A percentile compares a stretch with the other conserved stretches of the same genome.
phyloP scores from a whole-genome alignment of 148 eudicot species.

The Dysphania ambrosioides region DNA sequence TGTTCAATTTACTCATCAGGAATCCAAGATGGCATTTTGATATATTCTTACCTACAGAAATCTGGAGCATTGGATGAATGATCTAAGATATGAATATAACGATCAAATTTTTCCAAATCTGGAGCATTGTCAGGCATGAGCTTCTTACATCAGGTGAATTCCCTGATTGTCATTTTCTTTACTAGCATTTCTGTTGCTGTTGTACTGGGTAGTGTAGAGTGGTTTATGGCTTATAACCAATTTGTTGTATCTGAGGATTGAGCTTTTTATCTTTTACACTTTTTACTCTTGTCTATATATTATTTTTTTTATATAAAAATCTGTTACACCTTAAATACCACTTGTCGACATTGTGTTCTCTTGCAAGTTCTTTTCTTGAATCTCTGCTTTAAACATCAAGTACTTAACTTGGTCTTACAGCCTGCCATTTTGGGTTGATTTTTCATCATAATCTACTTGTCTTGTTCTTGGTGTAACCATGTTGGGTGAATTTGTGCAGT shows the following conservation, averaged over 20 bases:
- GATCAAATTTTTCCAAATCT: background rate
- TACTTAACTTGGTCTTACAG: background rate
- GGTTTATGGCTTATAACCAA: background rate
- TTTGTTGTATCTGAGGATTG: constrained; percentile 7
- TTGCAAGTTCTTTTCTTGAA: background rate
- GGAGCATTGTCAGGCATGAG: background rate
- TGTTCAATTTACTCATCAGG: background rate
- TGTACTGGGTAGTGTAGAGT: background rate
- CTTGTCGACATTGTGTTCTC: background rate
- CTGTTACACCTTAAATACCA: background rate
- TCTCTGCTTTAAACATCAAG: background rate
- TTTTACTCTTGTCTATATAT: constrained; percentile 2
- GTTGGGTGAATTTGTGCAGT: background rate
- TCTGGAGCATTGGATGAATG: background rate
- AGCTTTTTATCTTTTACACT: too few species aligned
- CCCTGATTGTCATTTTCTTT: background rate
- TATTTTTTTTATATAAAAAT: background rate
- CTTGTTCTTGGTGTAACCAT: background rate
- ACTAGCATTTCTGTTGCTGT: constrained; percentile 7
- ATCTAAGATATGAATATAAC: background rate
- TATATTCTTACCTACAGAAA: constrained; percentile 13
- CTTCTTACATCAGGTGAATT: constrained; percentile 18
- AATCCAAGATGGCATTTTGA: constrained; percentile 1
- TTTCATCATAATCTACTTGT: background rate
- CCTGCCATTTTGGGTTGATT: background rate